Evolutionary conservation across 148 eudicot species (phyloP).

Genomic region (Tetragonia tetragonoides): DNA sequence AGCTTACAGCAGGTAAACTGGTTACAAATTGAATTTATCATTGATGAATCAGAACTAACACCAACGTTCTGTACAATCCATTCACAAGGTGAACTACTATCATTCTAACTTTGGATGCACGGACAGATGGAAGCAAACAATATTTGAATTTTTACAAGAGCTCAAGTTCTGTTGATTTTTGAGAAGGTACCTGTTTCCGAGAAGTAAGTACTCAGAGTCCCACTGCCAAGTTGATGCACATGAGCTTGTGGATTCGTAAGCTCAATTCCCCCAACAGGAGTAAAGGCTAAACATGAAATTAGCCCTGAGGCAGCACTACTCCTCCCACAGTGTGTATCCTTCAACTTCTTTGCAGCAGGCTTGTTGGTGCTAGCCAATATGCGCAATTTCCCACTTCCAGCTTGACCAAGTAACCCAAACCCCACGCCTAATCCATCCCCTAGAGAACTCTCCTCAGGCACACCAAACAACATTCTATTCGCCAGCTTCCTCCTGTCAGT

Average conservation of each 20-base stretch:
- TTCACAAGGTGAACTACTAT: too few relatives aligned
- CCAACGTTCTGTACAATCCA: too few relatives aligned
- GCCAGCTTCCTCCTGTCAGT: conserved; percentile 97
- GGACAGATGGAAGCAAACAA: too few relatives aligned
- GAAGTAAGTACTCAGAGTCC: conserved; percentile 96
- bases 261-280: conserved; percentile 99
- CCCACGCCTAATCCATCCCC: conserved; percentile 99
- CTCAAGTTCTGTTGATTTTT: conserved; percentile 78
- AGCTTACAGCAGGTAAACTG: too few relatives aligned
- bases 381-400: conserved; percentile 91
- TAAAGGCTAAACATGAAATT: conserved; percentile 95
- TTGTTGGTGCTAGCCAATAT: conserved; percentile 82
- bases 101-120: too few relatives aligned
- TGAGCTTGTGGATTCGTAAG: conserved; percentile 92
- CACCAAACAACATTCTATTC: conserved; percentile 91
- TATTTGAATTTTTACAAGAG: neutral
- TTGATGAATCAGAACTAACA: too few relatives aligned
- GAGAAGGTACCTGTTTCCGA: conserved; percentile 95
- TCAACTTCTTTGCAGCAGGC: conserved; percentile 89
- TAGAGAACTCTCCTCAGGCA: conserved; percentile 92
- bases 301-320: conserved; percentile 91
- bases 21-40: too few relatives aligned
- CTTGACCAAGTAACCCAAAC: conserved; percentile 98
- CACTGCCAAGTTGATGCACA: conserved; percentile 86
- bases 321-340: conserved; percentile 74